Evolutionary conservation across 139 green algal species (phyloP).

Genomic region (Penium margaritaceum): DNA sequence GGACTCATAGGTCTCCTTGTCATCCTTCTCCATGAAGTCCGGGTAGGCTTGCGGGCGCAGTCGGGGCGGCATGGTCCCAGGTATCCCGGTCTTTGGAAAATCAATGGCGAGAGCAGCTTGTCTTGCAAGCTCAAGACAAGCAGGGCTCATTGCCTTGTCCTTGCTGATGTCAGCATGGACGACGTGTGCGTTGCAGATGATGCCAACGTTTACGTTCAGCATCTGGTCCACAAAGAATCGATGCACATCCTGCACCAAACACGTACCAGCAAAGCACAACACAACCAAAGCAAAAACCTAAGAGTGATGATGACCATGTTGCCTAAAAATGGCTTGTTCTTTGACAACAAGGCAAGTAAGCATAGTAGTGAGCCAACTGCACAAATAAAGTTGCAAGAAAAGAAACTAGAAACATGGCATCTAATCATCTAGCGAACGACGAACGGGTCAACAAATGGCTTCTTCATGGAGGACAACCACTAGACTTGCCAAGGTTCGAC

Average conservation of each 20-base stretch:
- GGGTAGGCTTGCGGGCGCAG: slow-evolving; percentile 26
- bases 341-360: too few relatives aligned
- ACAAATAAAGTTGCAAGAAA: too few relatives aligned
- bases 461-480: too few relatives aligned
- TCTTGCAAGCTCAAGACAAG: slow-evolving; percentile 23
- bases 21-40: slow-evolving; percentile 48
- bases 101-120: slow-evolving; percentile 23
- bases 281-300: too few relatives aligned
- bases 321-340: too few relatives aligned
- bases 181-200: slow-evolving; percentile 11
- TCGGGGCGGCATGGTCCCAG: slow-evolving; percentile 6
- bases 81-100: slow-evolving; percentile 35
- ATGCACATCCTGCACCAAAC: slow-evolving; percentile 1
- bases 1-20: slow-evolving; percentile 21
- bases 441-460: too few relatives aligned
- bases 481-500: too few relatives aligned
- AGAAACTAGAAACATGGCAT: too few relatives aligned
- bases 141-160: background rate
- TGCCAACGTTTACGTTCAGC: slow-evolving; percentile 15
- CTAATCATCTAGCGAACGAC: too few relatives aligned
- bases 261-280: too few relatives aligned
- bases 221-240: slow-evolving; percentile 15
- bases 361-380: too few relatives aligned
- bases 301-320: too few relatives aligned
- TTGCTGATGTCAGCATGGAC: slow-evolving; percentile 20